Conservation (phyloP, 306 rosid genomes). For the Quercus aquifolioides region DNA sequence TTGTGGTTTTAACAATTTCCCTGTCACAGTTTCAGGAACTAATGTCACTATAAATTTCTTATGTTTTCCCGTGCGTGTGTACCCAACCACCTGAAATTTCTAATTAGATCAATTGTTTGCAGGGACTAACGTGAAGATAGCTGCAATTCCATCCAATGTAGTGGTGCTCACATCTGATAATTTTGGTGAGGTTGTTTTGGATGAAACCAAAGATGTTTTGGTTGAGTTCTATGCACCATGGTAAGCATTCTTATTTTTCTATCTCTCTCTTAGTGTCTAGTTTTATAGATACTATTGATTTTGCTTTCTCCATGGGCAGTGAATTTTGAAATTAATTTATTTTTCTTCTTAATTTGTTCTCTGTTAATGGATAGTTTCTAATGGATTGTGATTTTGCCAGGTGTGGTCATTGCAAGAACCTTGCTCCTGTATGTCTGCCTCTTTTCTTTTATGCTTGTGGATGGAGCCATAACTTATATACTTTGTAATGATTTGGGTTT, state of each 20-base stretch:
- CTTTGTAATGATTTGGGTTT: conserved; percentile 11
- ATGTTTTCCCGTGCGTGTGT: not conserved
- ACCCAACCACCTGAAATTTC: conserved; percentile 5
- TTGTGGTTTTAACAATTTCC: not conserved
- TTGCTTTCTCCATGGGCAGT: not conserved
- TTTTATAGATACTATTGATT: not conserved
- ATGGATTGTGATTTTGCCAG: conserved; percentile 39
- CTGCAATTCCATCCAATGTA: conserved; percentile 66
- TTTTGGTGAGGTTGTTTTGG: conserved; percentile 74
- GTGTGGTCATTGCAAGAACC: conserved; percentile 96
- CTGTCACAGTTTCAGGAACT: not conserved
- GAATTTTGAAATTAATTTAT: not conserved
- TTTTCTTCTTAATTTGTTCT: not conserved
- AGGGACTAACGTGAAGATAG: conserved; percentile 92
- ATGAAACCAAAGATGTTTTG: conserved; percentile 79
- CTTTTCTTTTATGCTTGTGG: conserved; percentile 9
- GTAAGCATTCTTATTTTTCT: conserved; percentile 32
- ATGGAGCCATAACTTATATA: conserved; percentile 1
- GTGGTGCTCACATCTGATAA: conserved; percentile 63
- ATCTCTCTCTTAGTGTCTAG: conserved; percentile 3
- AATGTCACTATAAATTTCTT: not conserved
- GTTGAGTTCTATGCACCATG: conserved; percentile 99
- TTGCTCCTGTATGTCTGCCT: conserved; percentile 82
- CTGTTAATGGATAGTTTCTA: conserved; percentile 13
- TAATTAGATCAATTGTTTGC: conserved; percentile 24